Base-by-base conservation (phyloP, 1,284 basidiomycete species). In the Omphalotus olearius region DNA sequence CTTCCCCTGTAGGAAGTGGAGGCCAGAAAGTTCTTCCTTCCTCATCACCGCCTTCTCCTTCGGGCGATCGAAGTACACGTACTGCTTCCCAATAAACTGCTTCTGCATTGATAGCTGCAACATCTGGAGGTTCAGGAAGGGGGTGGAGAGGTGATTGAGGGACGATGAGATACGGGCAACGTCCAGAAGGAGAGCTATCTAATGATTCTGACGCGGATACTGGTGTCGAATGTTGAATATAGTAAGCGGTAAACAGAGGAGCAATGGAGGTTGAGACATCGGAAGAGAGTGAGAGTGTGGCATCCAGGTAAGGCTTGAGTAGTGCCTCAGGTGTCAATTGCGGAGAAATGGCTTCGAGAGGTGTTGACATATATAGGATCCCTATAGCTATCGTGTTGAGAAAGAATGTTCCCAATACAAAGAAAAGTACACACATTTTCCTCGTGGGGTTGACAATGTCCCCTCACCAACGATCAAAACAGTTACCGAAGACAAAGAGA, bases 401-500 rank as follows among this genome's bases (percentile, higher is more conserved):
- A 16, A 26, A 53, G 33, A 35, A 11, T 17, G 7, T 11, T 30
- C 23, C 23, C 3, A 23, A 25, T 4, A 17, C 33, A 1, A 3
- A 18, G 7, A 37, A 33, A 45, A 36, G 23, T 43, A 66, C 82
- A 64, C 65, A 93, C 93, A 90, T 78, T 88, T 88, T 1, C 85
- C 91, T 49, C 78, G 72, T 0, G 96, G 96, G 51, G 91, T 83
- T 6, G 90, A 88, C 69, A 95, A 81, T 0, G 89, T 93, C 7
- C 85, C 88, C 62, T 91, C 83, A 6, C 95, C 96, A 38, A 88
- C 86, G 46, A 92, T 70, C 45, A 95, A 69, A 0, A 77, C 84
- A 45, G 85, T 83, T 1, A 87, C 91, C 1, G 87, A 75, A 6
- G 70, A 67, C 0, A 66, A 69, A 28, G 50, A 37, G 6, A 80